Base-by-base conservation (phyloP, 1,284 basidiomycete species). In the Rhodotorula sp. region DNA sequence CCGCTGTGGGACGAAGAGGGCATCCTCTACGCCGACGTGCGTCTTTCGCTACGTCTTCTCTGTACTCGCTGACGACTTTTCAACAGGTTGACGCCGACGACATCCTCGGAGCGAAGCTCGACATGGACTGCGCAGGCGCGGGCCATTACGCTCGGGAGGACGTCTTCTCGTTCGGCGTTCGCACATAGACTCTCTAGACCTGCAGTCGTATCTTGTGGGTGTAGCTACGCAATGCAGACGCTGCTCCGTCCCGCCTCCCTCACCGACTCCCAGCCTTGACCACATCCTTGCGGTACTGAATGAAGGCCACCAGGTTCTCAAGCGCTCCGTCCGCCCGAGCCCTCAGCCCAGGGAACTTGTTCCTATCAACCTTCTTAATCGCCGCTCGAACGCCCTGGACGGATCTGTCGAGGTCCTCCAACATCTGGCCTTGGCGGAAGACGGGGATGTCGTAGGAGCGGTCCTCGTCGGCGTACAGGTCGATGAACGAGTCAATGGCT, bases 391-490 rank as follows among this genome's bases (percentile, higher is more conserved):
- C 81, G 22, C 85, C 84, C 22, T 86, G 85, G 0, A 90, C 82
- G 39, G 84, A 82, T 24, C 80, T 81, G 6, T 82, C 81, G 19
- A 93, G 83, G 52, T 79, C 80, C 11, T 82, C 80, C 10, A 89
- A 79, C 83, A 80, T 89, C 66, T 77, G 85, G 79, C 74, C 85
- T 56, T 86, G 79, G 24, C 87, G 84, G 82, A 97, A 98, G 19
- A 82, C 83, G 74, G 89, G 90, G 67, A 85, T 76, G 80, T 99
- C 94, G 79, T 91, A 96, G 0, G 88, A 84, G 59, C 87, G 81
- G 15, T 82, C 85, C 80, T 99, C 96, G 81, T 99, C 95, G 2
- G 94, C 92, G 80, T 91, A 99, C 60, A 95, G 90, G 80, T 98
- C 95, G 74, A 98, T 92, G 59, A 98, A 80, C 34, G 90, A 91